phyloP scores from a whole-genome alignment of 192 early-diverging fungal species.

The Backusella australiensis region DNA sequence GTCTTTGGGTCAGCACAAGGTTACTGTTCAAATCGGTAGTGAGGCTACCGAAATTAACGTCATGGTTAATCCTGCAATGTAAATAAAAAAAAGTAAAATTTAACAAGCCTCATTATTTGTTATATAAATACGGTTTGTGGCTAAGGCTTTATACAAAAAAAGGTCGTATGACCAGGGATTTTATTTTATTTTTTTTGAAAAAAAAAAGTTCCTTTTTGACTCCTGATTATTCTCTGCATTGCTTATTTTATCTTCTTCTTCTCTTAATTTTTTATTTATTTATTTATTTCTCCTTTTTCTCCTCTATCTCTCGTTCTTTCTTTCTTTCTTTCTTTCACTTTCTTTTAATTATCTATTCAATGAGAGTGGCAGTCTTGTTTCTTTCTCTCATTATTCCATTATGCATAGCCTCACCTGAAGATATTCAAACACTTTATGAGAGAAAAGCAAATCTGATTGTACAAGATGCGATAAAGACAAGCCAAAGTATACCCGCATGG shows the following conservation, averaged over 20 bases:
- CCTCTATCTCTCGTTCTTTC: neutral
- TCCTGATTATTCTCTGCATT: neutral
- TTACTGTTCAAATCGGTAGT: constrained; percentile 21
- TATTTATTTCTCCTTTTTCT: neutral
- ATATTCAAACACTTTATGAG: neutral
- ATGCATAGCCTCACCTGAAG: neutral
- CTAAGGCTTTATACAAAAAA: neutral
- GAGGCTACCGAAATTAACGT: constrained; percentile 18
- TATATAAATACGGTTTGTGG: neutral
- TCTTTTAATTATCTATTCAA: neutral
- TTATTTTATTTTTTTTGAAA: neutral
- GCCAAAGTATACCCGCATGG: neutral
- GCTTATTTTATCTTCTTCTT: neutral
- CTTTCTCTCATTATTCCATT: neutral
- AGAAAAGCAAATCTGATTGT: neutral
- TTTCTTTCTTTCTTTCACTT: neutral
- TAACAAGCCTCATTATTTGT: neutral
- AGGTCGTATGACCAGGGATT: neutral
- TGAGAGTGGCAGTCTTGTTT: neutral
- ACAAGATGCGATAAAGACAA: neutral
- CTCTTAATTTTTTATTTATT: neutral
- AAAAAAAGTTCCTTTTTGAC: neutral
- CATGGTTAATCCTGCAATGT: constrained; percentile 14
- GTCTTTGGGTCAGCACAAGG: constrained; percentile 22
- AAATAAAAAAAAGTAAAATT: neutral